Base-by-base conservation (phyloP, 169 alveolate genomes). In the Theileria luwenshuni region DNA sequence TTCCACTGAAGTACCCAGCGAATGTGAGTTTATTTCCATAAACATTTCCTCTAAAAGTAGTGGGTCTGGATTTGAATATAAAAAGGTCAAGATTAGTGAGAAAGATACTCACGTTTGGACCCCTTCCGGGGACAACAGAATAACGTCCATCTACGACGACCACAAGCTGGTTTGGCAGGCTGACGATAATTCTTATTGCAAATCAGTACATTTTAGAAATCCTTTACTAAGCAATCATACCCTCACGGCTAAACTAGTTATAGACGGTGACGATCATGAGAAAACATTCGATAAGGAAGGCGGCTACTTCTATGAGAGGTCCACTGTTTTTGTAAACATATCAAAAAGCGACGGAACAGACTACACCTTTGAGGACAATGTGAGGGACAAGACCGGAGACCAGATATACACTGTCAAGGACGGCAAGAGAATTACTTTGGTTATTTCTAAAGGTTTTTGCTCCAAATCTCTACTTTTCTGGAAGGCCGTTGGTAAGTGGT, bases 401-500 rank as follows among this genome's bases (percentile, higher is more conserved):
- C 13, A 54, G n/a, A 54, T 15, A 2, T 54, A 54, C 27, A 54
- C 17, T 8, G 43, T 38, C 25, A 54, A 8, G 27, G 27, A 54
- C 15, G 33, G 27, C 8, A 54, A 54, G 15, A 54, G 27, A 38
- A 54, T 54, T 54, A 33, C 38, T 54, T 10, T 54, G 33, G 27
- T 54, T 54, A 12, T 54, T n/a, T n/a, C 1, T 12, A 54, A 54
- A 54, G 13, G n/a, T 1, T 13, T 2, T 13, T 54, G 23, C 3
- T 8, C 30, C 1, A 13, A 8, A 10, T n/a, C 17, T 54, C 17
- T 23, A 54, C 33, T 54, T 10, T 54, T 13, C 27, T 54, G 63
- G 63, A 54, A 54, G 27, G 63, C 63, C 8, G 27, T 38, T 10
- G 63, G 63, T 13, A 13, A 8, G 19, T 54, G 63, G 63, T 54